A percentile compares a stretch with the other conserved stretches of the same genome.
Evolutionary conservation across 495 filamentous ascomycete species (phyloP).

Genomic region (Xylaria scruposa): DNA sequence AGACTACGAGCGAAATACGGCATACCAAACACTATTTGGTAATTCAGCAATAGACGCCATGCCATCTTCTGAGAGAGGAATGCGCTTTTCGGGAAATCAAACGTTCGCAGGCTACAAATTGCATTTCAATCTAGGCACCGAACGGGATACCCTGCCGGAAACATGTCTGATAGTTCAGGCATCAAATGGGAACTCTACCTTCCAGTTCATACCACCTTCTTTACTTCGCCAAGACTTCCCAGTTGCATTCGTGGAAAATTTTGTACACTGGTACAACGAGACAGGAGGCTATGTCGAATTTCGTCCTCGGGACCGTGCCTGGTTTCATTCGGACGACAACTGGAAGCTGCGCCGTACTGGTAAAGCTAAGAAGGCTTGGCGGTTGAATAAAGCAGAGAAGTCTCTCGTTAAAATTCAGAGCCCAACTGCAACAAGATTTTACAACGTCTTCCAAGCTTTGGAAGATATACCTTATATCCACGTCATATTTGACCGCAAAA

Average conservation of each 20-base stretch:
- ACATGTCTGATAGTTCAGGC: constrained; percentile 22
- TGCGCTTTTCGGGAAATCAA: constrained; percentile 51
- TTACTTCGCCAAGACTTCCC: constrained; percentile 56
- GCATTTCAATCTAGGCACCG: constrained; percentile 48
- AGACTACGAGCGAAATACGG: constrained; percentile 49
- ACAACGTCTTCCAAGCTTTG: constrained; percentile 45
- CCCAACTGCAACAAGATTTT: constrained; percentile 41
- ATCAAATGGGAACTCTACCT: constrained; percentile 23
- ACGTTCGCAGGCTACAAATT: constrained; percentile 42
- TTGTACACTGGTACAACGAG: constrained; percentile 65
- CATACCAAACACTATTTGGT: constrained; percentile 45
- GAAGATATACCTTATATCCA: constrained; percentile 48
- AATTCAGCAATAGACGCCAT: constrained; percentile 50
- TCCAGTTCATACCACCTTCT: constrained; percentile 55
- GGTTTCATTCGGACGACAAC: constrained; percentile 40
- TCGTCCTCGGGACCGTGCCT: constrained; percentile 49
- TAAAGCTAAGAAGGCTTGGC: constrained; percentile 9
- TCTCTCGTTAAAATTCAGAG: constrained; percentile 46
- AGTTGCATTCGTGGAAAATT: constrained; percentile 50
- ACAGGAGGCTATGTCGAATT: constrained; percentile 54
- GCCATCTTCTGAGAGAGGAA: constrained; percentile 51
- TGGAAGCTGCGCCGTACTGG: constrained; percentile 40
- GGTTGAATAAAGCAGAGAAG: constrained; percentile 4
- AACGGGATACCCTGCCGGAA: not conserved
- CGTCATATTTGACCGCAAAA: constrained; percentile 31